Evolutionary conservation across 257 asterid genomes (phyloP), one percentile per base, ranked within the genome.

Genomic region (Leptodermis oblonga): DNA sequence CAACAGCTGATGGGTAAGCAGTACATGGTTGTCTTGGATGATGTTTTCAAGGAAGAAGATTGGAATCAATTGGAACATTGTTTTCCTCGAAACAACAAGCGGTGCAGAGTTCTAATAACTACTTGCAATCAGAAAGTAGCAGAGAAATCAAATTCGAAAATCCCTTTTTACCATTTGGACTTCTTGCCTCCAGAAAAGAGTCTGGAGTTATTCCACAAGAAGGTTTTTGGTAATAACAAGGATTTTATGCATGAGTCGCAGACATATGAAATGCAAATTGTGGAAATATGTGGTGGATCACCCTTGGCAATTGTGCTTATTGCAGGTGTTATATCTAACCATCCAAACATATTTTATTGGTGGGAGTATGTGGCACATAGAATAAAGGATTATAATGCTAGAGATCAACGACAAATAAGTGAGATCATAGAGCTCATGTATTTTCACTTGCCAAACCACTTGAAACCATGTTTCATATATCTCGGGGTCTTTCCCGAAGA

Each of bases 341-440:
- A 30, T 0, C 23, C 33, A 2, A n/a, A 17, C n/a, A 28, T 48
- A 0, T 8, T 31, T 20, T n/a, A 58, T 4, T 53, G 62, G 70
- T 79, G 83, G 83, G 33, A 3, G 34, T 6, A 49, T 7, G 76
- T 79, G 41, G 67, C 73, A 14, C 26, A n/a, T n/a, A 33, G 59
- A 9, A 64, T 73, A 23, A 43, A 41, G 7, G 30, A 41, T 52
- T 65, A 51, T 34, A 34, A 13, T 41, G 55, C 65, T 39, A 76
- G 77, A 70, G 78, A 73, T 6, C n/a, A n/a, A 46, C 9, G 7
- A n/a, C 17, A 59, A 0, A 33, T n/a, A 2, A 31, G 23, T 42
- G 20, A 36, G 20, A 42, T 59, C 23, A 59, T 59, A 59, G 42
- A 59, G 5, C 23, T 59, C 10, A 59, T 59, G 65, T 59, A 59